Base-by-base conservation (phyloP, 495 filamentous ascomycete genomes). In the Penicillium alfredii region DNA sequence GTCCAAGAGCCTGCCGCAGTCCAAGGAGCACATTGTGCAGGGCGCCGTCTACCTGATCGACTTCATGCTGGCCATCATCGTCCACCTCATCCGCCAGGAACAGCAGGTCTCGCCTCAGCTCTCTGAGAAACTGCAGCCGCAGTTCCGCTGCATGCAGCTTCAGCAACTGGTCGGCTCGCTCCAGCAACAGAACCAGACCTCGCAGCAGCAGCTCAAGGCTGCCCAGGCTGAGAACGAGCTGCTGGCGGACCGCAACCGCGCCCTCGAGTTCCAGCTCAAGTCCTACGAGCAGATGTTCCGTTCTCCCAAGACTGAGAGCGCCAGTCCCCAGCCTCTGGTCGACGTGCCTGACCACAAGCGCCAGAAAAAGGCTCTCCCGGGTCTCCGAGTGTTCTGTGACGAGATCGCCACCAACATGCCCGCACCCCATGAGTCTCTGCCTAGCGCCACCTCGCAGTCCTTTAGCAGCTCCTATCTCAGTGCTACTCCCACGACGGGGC, bases 21-120 rank as follows among this genome's bases (percentile, higher is more conserved):
- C 66, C 17, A 70, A 70, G 51, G 66, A 70, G 35, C 66, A 70
- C 39, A 70, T 70, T 13, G 61, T 68, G 3, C 63, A 70, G 45
- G 66, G 56, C 6, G 63, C 66, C 7, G 59, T 70, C 33, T 61
- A 56, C 36, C 48, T 68, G 2, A 59, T 70, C 23, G 66, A 70
- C 37, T 68, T 67, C 43, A 61, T 67, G 58, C 50, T 60, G 19
- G 33, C 56, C 19, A 61, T 70, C 26, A 68, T 70, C 22, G 44
- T 64, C 10, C 50, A 60, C 31, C 44, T 67, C n/a, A 56, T 68
- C 35, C 53, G 57, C 30, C 55, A 59, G 41, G 64, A 64, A 38
- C 62, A n/a, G n/a, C n/a, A 68, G 35, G 54, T 65, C 28, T 49
- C 61, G 30, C 63, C 64, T 7, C 59, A 70, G 23, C 50, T 66